Conservation (phyloP, 768 basidiomycete species). For the Zangia roseola region DNA sequence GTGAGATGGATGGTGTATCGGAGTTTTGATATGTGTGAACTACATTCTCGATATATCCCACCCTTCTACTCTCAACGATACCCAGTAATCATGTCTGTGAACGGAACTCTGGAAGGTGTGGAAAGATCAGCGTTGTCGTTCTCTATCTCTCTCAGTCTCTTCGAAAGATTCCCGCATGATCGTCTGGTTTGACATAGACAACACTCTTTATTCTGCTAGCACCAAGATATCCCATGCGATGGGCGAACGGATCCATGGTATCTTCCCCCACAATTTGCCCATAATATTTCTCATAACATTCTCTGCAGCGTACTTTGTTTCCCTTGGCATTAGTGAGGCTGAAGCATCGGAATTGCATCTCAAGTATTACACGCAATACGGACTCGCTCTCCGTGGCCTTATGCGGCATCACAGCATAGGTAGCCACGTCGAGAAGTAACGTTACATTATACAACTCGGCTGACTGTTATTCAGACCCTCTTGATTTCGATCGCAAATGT, state of each 20-base stretch:
- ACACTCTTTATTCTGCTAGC: slow-evolving; percentile 80
- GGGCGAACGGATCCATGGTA: slow-evolving; percentile 78
- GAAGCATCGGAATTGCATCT: slow-evolving; percentile 69
- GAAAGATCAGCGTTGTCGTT: background rate
- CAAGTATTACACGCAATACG: slow-evolving; percentile 77
- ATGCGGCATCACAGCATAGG: slow-evolving; percentile 75
- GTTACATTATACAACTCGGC: background rate
- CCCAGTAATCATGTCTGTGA: slow-evolving; percentile 26
- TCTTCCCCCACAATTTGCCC: slow-evolving; percentile 5
- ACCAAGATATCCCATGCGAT: slow-evolving; percentile 75
- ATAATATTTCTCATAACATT: background rate
- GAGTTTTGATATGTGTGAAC: slow-evolving; percentile 29
- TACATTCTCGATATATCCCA: slow-evolving; percentile 16
- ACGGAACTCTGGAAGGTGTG: slow-evolving; percentile 27
- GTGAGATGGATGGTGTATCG: slow-evolving; percentile 16
- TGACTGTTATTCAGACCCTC: slow-evolving; percentile 53
- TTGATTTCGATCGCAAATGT: slow-evolving; percentile 83
- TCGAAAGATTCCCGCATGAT: slow-evolving; percentile 54
- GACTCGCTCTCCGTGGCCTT: slow-evolving; percentile 78
- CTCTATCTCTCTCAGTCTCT: background rate
- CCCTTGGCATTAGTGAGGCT: slow-evolving; percentile 63
- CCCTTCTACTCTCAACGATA: slow-evolving; percentile 13
- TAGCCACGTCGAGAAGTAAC: slow-evolving; percentile 22
- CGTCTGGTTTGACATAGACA: slow-evolving; percentile 86
- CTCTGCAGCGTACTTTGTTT: slow-evolving; percentile 66